Evolutionary conservation across 2,329 filamentous ascomycete species (phyloP).

Genomic region (Claviceps spartinae): DNA sequence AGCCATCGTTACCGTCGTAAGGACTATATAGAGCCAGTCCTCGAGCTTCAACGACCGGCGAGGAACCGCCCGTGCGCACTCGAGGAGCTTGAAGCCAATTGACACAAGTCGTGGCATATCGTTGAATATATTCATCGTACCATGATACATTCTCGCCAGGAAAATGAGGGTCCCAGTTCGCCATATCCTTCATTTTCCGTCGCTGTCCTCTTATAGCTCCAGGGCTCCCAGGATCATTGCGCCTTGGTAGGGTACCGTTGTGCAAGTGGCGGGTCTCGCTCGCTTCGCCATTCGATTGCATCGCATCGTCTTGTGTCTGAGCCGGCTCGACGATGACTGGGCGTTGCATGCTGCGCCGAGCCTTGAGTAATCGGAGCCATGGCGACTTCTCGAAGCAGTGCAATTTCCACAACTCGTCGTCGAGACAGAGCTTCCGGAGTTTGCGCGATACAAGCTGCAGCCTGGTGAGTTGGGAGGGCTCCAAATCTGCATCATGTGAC

Average conservation of each 20-base stretch:
- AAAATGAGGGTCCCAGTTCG: conserved; percentile 74
- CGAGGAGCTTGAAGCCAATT: conserved; percentile 62
- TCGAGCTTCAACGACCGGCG: conserved; percentile 49
- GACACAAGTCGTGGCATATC: conserved; percentile 58
- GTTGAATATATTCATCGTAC: conserved; percentile 81
- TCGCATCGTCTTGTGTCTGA: conserved; percentile 6
- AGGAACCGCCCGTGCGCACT: conserved; percentile 25
- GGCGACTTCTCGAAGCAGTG: conserved; percentile 59
- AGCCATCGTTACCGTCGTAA: conserved; percentile 33
- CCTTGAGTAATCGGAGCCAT: conserved; percentile 47
- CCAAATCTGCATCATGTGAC: conserved; percentile 17
- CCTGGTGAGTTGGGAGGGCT: conserved; percentile 35
- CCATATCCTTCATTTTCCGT: conserved; percentile 38
- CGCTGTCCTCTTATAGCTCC: not conserved
- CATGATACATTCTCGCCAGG: conserved; percentile 60
- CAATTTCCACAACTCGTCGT: conserved; percentile 63
- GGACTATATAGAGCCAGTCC: conserved; percentile 55
- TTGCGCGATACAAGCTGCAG: conserved; percentile 57
- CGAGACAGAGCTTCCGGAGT: conserved; percentile 54
- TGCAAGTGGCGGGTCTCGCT: not conserved
- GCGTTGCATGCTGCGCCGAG: conserved; percentile 19
- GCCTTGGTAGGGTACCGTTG: not conserved
- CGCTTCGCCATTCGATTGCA: conserved; percentile 1
- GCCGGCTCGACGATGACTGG: conserved; percentile 12
- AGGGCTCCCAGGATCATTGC: not conserved